Evolutionary conservation across 345 rosid species (phyloP).

Genomic region (Brassica rapa): DNA sequence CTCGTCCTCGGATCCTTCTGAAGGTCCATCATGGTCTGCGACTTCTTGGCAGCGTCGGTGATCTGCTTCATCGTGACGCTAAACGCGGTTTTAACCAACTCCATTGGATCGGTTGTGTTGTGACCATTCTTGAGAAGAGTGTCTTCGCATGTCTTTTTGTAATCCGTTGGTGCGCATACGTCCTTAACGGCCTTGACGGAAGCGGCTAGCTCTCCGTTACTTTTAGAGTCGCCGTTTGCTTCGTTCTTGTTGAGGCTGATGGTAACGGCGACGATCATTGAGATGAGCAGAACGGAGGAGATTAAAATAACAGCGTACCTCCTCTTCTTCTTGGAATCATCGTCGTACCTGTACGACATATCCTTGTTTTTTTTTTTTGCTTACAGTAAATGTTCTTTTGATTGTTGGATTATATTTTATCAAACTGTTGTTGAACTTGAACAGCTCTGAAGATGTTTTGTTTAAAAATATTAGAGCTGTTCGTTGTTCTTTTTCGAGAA

Average conservation of each 20-base stretch:
- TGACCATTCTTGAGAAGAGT: conserved; percentile 43
- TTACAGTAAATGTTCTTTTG: background rate
- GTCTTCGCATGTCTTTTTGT: conserved; percentile 54
- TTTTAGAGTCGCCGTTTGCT: background rate
- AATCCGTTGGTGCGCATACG: conserved; percentile 69
- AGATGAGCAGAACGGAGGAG: conserved; percentile 54
- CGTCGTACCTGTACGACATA: conserved; percentile 37
- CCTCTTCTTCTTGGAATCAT: conserved; percentile 45
- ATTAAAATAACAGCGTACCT: conserved; percentile 42
- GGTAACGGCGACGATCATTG: conserved; percentile 59
- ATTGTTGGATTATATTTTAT: background rate
- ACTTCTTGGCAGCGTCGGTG: conserved; percentile 49
- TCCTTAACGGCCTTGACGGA: conserved; percentile 60
- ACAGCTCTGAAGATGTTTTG: conserved; percentile 32
- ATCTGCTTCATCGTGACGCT: conserved; percentile 48
- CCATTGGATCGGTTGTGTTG: conserved; percentile 62
- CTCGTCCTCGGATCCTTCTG: conserved; percentile 60
- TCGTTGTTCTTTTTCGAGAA: conserved; percentile 24
- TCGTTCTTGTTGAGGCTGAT: conserved; percentile 22
- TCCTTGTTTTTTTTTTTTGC: background rate
- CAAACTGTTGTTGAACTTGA: conserved; percentile 29
- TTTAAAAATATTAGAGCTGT: conserved; percentile 17
- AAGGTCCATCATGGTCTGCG: conserved; percentile 46
- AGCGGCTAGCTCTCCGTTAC: conserved; percentile 35
- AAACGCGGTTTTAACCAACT: conserved; percentile 56